Base-by-base conservation (phyloP, 345 rosid genomes). In the Rhodomyrtus tomentosa region DNA sequence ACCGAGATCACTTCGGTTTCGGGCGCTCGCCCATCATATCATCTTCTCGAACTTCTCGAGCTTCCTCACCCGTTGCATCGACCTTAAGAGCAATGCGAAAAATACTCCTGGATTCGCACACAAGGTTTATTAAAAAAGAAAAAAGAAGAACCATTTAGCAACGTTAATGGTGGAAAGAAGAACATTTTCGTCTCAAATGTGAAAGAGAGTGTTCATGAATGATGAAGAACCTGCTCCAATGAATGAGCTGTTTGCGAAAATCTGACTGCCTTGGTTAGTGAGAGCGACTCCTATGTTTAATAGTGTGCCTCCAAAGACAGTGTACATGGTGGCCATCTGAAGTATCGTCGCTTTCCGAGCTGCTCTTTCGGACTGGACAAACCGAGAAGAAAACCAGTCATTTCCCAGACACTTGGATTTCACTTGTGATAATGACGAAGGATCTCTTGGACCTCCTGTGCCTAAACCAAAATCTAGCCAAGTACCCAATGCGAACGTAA, bases 1-100 rank as follows among this genome's bases (percentile, higher is more conserved):
- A 45, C 25, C 25, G 13, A 4, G 25, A 36, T 12, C 79, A 36
- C 45, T 68, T 68, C 45, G 25, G 18, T 68, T 36, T 36, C 4
- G 6, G 76, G 76, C 24, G 76, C 45, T 18, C 13, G 45, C 24
- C 76, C 3, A 86, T 93, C 91, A 96, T 83, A 96, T 90, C 99
- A 94, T 96, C 91, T 94, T 96, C 95, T 96, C 98, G 80, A 95
- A 93, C 87, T 96, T 93, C 20, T 95, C 97, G 8, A 95, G 97
- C 84, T 10, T 92, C 88, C 91, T 93, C 90, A 94, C 95, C 89
- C 93, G 89, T 80, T 91, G 94, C 98, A 97, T 97, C 8, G 98
- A 93, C 88, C 94, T 87, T 62, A 94, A 36, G 22, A 95, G 54
- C 89, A 94, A 84, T 22, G 85, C 27, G 87, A 95, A 86, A 88